Percentiles rank a stretch among this genome's conserved stretches.
phyloP scores from a whole-genome alignment of 2,329 filamentous ascomycete species.

The Fusarium tuaranense region DNA sequence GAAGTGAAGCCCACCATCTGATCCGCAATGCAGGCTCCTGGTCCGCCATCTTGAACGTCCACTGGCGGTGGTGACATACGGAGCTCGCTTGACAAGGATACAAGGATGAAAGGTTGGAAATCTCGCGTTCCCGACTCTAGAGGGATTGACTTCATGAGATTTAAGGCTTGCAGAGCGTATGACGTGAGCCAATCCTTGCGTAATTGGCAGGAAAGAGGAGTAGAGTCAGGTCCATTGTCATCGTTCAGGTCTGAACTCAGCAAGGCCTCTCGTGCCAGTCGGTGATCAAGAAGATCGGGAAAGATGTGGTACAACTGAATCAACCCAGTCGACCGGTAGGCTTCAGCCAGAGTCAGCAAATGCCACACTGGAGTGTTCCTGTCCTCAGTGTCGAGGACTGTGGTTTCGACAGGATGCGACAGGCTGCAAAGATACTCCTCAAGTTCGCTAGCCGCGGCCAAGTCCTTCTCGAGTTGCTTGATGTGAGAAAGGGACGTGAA shows the following conservation, averaged over 20 bases:
- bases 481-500: constrained; percentile 12
- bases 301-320: constrained; percentile 29
- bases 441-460: constrained; percentile 20
- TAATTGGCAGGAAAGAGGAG: background rate
- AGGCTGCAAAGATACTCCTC: constrained; percentile 11
- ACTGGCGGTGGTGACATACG: background rate
- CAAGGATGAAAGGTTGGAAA: constrained; percentile 29
- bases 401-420: constrained; percentile 9
- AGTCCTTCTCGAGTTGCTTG: constrained; percentile 18
- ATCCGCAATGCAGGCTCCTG: background rate
- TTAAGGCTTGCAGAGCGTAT: background rate
- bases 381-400: constrained; percentile 19
- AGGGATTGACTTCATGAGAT: constrained; percentile 18
- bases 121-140: constrained; percentile 24
- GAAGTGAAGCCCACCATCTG: background rate
- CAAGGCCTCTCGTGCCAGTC: background rate
- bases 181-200: background rate
- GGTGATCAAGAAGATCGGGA: constrained; percentile 16
- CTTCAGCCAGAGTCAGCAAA: constrained; percentile 18
- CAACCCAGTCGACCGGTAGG: constrained; percentile 16
- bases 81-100: constrained; percentile 21
- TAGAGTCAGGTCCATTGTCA: background rate
- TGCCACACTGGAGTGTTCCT: constrained; percentile 20
- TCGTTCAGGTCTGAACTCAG: background rate
- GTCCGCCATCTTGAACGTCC: background rate